Base-by-base conservation (phyloP, 1,284 basidiomycete species). In the Cystobasidiaceae sp. region DNA sequence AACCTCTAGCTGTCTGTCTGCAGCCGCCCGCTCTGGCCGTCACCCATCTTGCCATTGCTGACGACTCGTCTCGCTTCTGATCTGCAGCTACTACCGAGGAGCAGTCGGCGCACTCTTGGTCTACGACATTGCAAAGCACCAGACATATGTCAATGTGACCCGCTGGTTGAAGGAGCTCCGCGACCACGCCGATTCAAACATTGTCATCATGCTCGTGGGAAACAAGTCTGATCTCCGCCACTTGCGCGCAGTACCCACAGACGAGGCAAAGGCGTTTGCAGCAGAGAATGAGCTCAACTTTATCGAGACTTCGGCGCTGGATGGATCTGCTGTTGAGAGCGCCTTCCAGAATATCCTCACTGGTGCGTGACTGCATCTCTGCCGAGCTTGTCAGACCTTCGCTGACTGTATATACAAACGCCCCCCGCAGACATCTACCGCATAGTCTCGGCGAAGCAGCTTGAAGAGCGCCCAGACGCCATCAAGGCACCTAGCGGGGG, bases 231-330 rank as follows among this genome's bases (percentile, higher is more conserved):
- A 98, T 85, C 85, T 98, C 82, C 93, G 94, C 81, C 94, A 97
- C 77, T 79, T 97, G 71, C 82, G 94, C 70, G 94, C 93, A 48
- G 93, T 98, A 34, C 89, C 93, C 28, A 97, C 93, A 41, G 94
- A 97, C 27, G 73, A 74, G 68, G 73, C 73, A 28, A 73, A 74
- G 63, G 56, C 67, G 11, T 74, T 74, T 43, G 60, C 67, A 32
- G 68, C 71, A 44, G 73, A 74, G 68, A 73, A 74, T 48, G 72
- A 72, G 34, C 43, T 74, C 49, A 73, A 66, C 64, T 74, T 74
- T 83, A 97, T 98, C 74, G 94, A 98, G 82, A 98, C 94, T 68
- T 98, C 96, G 73, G 94, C 96, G 78, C 86, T 98, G 83, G 94
- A 98, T 84, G 92, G 93, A 72, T 93, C 90, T 59, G 97, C 97